phyloP scores from a whole-genome alignment of 169 alveolate species.

The Plasmodium ovale region DNA sequence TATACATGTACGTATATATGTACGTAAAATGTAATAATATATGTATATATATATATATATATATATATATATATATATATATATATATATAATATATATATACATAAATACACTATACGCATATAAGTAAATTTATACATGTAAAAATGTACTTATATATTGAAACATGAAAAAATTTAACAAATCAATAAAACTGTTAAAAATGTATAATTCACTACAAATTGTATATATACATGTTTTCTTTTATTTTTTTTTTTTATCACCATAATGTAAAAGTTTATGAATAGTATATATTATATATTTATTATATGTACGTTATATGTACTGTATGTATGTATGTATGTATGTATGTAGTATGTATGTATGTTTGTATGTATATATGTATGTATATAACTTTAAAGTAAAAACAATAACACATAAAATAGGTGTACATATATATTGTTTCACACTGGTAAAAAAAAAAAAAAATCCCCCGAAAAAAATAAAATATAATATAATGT shows the following conservation, averaged over 20 bases:
- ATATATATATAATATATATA: too few relatives aligned
- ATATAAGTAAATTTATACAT: not conserved
- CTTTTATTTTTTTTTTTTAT: too few relatives aligned
- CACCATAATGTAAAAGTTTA: not conserved
- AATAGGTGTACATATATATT: not conserved
- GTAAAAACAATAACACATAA: not conserved
- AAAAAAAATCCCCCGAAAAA: not conserved
- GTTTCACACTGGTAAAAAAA: constrained; percentile 5
- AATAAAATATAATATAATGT: not conserved
- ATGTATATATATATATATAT: too few relatives aligned
- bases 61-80: not conserved
- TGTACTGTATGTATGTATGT: not conserved
- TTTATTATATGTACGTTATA: not conserved
- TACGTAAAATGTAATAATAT: too few relatives aligned
- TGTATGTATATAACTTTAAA: not conserved
- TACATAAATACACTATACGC: too few relatives aligned
- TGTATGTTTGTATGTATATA: too few relatives aligned
- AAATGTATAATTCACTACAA: not conserved
- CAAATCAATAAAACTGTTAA: not conserved
- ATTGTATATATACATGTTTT: too few relatives aligned
- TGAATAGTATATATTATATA: not conserved
- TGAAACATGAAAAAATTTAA: not conserved
- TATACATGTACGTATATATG: too few relatives aligned
- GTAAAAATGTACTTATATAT: not conserved
- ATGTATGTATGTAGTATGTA: not conserved